Conservation (phyloP, 1,284 basidiomycete genomes). For the Cryptococcus deneoformans region DNA sequence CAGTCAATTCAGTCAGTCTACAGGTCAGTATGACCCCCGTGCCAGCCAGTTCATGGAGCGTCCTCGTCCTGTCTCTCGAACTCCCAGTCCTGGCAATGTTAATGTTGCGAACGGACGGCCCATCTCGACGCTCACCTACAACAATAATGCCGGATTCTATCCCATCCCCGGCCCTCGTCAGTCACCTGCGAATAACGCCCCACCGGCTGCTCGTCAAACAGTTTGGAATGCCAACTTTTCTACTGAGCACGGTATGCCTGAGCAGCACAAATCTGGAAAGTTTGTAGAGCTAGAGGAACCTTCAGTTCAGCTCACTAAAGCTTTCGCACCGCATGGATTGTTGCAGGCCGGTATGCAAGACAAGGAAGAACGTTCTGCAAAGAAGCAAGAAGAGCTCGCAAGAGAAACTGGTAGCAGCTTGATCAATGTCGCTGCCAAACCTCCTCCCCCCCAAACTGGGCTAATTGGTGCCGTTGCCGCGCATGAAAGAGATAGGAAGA, state of each 20-base stretch:
- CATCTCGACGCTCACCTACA: background rate
- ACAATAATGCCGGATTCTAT: constrained; percentile 6
- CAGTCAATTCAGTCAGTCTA: background rate
- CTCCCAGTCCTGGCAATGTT: background rate
- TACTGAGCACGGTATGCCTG: constrained; percentile 55
- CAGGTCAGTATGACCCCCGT: background rate
- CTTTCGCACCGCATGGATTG: constrained; percentile 90
- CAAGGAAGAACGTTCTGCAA: constrained; percentile 91
- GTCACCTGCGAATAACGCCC: constrained; percentile 23
- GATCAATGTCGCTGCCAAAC: constrained; percentile 90
- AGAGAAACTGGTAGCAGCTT: constrained; percentile 84
- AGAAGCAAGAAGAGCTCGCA: constrained; percentile 88
- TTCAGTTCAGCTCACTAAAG: constrained; percentile 76
- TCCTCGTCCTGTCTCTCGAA: constrained; percentile 1
- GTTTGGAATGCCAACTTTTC: constrained; percentile 86
- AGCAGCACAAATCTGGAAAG: constrained; percentile 40
- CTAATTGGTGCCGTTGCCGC: constrained; percentile 93
- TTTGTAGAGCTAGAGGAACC: constrained; percentile 79
- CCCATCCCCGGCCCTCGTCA: background rate
- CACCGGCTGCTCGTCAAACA: constrained; percentile 48
- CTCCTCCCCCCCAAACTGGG: constrained; percentile 92
- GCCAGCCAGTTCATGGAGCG: background rate
- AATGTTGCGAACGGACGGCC: background rate
- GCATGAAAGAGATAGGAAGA: constrained; percentile 89
- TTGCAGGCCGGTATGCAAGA: constrained; percentile 93